phyloP scores from a whole-genome alignment of 1,139 yeast species.

The Yamadazyma trypodendri region DNA sequence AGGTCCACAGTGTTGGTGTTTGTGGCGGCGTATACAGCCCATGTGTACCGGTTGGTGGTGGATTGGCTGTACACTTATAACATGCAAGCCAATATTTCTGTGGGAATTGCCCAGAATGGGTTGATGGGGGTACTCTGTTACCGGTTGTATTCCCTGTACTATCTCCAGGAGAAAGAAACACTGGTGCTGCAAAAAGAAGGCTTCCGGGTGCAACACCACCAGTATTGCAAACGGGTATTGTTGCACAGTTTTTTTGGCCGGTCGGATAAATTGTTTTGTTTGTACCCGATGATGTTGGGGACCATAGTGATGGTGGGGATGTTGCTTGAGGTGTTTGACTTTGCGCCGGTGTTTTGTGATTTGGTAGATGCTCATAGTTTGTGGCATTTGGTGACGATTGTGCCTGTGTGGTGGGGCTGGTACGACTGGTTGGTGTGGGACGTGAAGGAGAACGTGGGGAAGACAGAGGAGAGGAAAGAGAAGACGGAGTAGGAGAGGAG shows the following conservation, averaged over 20 bases:
- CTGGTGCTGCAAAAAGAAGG: slow-evolving; percentile 4
- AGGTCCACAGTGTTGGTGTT: slow-evolving; percentile 42
- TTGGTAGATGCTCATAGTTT: slow-evolving; percentile 89
- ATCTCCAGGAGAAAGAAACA: no score
- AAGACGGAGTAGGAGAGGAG: no score
- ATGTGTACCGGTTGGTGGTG: slow-evolving; percentile 62
- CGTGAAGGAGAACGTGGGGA: slow-evolving; percentile 31
- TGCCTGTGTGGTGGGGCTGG: slow-evolving; percentile 54
- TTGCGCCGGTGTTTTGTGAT: slow-evolving; percentile 63
- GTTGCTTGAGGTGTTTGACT: slow-evolving; percentile 87
- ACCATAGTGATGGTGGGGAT: slow-evolving; percentile 63
- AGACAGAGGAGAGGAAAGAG: background rate
- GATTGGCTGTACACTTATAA: slow-evolving; percentile 93
- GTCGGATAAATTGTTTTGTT: slow-evolving; percentile 40
- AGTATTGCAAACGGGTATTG: slow-evolving; percentile 26
- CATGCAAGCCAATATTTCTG: slow-evolving; percentile 82
- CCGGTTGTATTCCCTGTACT: slow-evolving; percentile 33
- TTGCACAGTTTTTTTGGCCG: slow-evolving; percentile 34
- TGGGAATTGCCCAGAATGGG: slow-evolving; percentile 73
- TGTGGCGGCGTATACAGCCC: slow-evolving; percentile 52
- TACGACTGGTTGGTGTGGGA: slow-evolving; percentile 52
- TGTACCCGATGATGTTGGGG: slow-evolving; percentile 49
- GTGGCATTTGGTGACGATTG: slow-evolving; percentile 82
- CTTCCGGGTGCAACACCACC: slow-evolving; percentile 21
- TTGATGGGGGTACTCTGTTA: slow-evolving; percentile 27